A percentile compares a stretch with the other conserved stretches of the same genome.
These are phyloP conservation scores for Penicillium glabrum DNA, from an alignment of 2,329 filamentous ascomycete species.

Conservation along the genomic window DNA sequence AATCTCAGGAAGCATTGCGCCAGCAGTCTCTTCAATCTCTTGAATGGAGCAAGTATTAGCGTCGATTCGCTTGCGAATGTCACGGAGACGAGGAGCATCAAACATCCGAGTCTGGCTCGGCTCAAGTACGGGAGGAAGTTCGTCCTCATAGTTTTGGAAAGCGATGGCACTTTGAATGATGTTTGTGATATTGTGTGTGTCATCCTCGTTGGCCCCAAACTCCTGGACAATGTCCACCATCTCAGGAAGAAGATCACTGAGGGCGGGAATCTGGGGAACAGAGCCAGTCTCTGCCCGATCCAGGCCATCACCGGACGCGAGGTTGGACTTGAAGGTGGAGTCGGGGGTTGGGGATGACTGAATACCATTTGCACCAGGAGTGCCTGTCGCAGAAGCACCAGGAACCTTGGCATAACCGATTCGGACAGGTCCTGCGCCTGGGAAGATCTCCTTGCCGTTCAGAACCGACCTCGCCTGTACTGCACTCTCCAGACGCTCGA, in stretches of 20 bases:
- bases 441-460: slow-evolving; percentile 98
- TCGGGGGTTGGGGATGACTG: slow-evolving; percentile 91
- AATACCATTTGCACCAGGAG: slow-evolving; percentile 82
- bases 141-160: slow-evolving; percentile 70
- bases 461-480: slow-evolving; percentile 82
- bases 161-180: slow-evolving; percentile 76
- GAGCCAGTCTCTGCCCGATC: slow-evolving; percentile 34
- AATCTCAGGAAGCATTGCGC: slow-evolving; percentile 94
- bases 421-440: slow-evolving; percentile 86
- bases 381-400: slow-evolving; percentile 73
- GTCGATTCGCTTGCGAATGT: slow-evolving; percentile 96
- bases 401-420: slow-evolving; percentile 98
- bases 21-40: slow-evolving; percentile 89
- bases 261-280: slow-evolving; percentile 62
- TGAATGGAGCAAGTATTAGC: slow-evolving; percentile 82
- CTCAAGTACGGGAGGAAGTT: slow-evolving; percentile 87
- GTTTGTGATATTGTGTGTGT: slow-evolving; percentile 68
- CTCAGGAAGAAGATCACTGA: slow-evolving; percentile 77
- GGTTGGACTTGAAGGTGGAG: slow-evolving; percentile 57
- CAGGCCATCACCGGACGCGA: slow-evolving; percentile 27
- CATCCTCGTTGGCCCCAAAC: slow-evolving; percentile 81
- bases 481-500: slow-evolving; percentile 86
- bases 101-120: slow-evolving; percentile 85
- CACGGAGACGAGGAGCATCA: slow-evolving; percentile 89
- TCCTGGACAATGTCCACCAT: slow-evolving; percentile 84